A percentile compares a stretch with the other conserved stretches of the same genome.
Evolutionary conservation across 2,329 filamentous ascomycete genomes (phyloP).

Genomic region (Fusarium coffeatum): DNA sequence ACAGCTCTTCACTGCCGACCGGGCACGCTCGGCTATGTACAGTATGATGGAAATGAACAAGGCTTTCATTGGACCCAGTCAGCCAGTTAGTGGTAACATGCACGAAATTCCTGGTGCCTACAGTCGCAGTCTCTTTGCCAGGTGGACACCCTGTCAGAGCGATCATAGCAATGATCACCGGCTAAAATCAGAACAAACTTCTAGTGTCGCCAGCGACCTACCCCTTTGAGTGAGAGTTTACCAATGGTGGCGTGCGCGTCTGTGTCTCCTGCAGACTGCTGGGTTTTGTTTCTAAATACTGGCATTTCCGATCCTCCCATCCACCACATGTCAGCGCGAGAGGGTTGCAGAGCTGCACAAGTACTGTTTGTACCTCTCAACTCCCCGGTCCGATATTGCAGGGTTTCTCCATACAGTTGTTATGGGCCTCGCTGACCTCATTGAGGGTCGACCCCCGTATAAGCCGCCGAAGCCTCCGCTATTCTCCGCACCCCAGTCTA

Average conservation of each 20-base stretch:
- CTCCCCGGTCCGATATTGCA: constrained; percentile 30
- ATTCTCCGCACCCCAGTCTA: constrained; percentile 22
- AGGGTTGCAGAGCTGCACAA: constrained; percentile 14
- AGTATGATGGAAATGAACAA: constrained; percentile 7
- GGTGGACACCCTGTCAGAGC: constrained; percentile 22
- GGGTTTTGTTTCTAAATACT: constrained; percentile 22
- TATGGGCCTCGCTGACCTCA: constrained; percentile 41
- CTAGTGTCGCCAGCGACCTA: constrained; percentile 23
- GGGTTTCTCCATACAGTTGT: constrained; percentile 45
- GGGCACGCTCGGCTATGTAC: constrained; percentile 12
- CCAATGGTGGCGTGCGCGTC: constrained; percentile 17
- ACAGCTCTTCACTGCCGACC: constrained; percentile 5
- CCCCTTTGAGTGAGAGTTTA: constrained; percentile 38
- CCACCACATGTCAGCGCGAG: constrained; percentile 15
- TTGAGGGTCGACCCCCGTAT: constrained; percentile 40
- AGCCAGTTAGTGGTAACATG: constrained; percentile 22
- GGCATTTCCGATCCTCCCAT: constrained; percentile 29
- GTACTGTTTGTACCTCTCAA: constrained; percentile 23
- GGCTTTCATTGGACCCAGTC: constrained; percentile 8
- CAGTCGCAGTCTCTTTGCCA: constrained; percentile 15
- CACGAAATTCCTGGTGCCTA: constrained; percentile 35
- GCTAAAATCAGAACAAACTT: constrained; percentile 29
- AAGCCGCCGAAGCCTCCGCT: constrained; percentile 42
- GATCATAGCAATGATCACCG: constrained; percentile 25
- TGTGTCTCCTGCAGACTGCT: neutral